These are phyloP conservation scores for Ceratobasidium papillatum DNA, from an alignment of 1,284 basidiomycete genomes.

Conservation along the genomic window DNA sequence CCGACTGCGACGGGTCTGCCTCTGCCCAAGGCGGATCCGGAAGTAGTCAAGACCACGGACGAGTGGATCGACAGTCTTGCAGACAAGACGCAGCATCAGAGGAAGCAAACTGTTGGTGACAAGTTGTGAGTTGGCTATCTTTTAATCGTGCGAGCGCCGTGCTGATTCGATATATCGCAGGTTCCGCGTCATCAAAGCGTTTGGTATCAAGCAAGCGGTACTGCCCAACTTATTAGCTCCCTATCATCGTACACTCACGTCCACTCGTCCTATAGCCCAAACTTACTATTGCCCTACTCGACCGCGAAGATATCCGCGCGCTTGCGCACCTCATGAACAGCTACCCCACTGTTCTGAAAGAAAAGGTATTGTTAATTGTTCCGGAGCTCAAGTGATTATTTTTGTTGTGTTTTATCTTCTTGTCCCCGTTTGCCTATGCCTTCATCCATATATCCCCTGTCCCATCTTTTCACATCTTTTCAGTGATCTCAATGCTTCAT, in stretches of 20 bases:
- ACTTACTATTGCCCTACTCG: slow-evolving; percentile 81
- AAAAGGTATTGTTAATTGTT: slow-evolving; percentile 60
- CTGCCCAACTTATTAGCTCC: slow-evolving; percentile 47
- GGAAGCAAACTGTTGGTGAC: slow-evolving; percentile 85
- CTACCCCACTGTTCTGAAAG: slow-evolving; percentile 81
- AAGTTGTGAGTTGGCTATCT: slow-evolving; percentile 61
- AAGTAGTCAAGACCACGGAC: slow-evolving; percentile 74
- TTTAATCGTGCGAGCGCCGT: neutral
- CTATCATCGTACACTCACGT: neutral
- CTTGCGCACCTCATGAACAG: slow-evolving; percentile 88
- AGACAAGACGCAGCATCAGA: slow-evolving; percentile 67
- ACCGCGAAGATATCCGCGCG: slow-evolving; percentile 82
- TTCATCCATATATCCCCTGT: neutral
- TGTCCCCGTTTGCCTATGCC: slow-evolving; percentile 1
- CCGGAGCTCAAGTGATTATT: slow-evolving; percentile 38
- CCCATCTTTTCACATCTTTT: neutral
- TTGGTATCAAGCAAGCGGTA: slow-evolving; percentile 80
- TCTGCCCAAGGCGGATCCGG: slow-evolving; percentile 72
- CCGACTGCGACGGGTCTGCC: slow-evolving; percentile 65
- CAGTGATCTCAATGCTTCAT: neutral
- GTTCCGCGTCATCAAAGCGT: slow-evolving; percentile 79
- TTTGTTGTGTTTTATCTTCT: slow-evolving; percentile 3
- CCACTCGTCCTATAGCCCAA: slow-evolving; percentile 66
- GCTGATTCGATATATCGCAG: slow-evolving; percentile 51
- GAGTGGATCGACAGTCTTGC: slow-evolving; percentile 77